A percentile compares a stretch with the other conserved stretches of the same genome.
These are phyloP conservation scores for Sphaerulina populicola DNA, from an alignment of 2,329 filamentous ascomycete genomes.

Conservation along the genomic window DNA sequence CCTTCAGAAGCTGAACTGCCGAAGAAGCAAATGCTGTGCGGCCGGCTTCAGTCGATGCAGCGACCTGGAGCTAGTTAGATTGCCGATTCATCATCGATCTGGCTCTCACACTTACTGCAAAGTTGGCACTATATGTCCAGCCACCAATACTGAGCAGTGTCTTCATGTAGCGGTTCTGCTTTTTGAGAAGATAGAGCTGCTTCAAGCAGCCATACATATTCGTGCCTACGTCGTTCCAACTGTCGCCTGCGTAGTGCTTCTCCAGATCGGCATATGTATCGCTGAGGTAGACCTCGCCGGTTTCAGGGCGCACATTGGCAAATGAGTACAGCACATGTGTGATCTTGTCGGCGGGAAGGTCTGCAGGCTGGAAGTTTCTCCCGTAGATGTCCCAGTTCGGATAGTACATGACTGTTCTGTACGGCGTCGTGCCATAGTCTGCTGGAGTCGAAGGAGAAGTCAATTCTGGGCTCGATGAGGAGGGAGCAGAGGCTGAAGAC, in stretches of 20 bases:
- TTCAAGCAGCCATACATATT: constrained; percentile 73
- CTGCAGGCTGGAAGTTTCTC: constrained; percentile 68
- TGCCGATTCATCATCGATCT: neutral
- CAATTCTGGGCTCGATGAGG: neutral
- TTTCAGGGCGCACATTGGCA: constrained; percentile 70
- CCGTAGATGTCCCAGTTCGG: constrained; percentile 33
- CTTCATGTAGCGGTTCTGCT: constrained; percentile 67
- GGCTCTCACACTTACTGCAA: constrained; percentile 41
- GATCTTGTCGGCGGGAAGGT: constrained; percentile 69
- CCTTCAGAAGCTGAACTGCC: constrained; percentile 66
- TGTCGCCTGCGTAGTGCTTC: constrained; percentile 62
- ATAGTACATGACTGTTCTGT: constrained; percentile 20
- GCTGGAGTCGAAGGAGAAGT: neutral
- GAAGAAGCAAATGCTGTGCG: constrained; percentile 59
- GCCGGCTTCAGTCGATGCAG: constrained; percentile 55
- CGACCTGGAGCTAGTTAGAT: constrained; percentile 27
- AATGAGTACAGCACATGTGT: constrained; percentile 93
- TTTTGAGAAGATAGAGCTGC: constrained; percentile 68
- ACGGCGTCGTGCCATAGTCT: neutral
- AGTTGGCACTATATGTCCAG: constrained; percentile 72
- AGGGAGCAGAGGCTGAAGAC: neutral
- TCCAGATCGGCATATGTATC: constrained; percentile 62
- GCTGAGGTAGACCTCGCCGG: constrained; percentile 67
- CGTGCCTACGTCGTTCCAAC: constrained; percentile 54
- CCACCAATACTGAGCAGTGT: constrained; percentile 75